Base-by-base conservation (phyloP, 192 early-diverging fungal genomes). In the Backusella liffmaniae region DNA sequence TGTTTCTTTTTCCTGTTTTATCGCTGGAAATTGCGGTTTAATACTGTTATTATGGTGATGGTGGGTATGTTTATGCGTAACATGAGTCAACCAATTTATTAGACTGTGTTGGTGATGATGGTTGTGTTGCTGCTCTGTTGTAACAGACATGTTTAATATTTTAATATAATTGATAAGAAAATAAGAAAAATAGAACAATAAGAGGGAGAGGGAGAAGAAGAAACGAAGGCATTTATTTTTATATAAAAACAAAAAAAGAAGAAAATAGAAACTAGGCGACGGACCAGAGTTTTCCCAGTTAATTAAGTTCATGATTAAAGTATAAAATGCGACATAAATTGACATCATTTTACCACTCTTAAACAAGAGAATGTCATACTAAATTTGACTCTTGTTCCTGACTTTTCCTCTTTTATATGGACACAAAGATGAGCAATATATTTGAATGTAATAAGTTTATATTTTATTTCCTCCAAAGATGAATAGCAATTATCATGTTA, bases 101-200 rank as follows among this genome's bases (percentile, higher is more conserved):
- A 69, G 12, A 69, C 26, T 66, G 34, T 9, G 35, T 4, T 39
- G n/a, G 5, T 66, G 56, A 21, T 59, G 53, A 62, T 62, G 56
- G 9, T 26, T 10, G 26, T 29, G 56, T 12, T 62, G 56, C 12
- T 62, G 56, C 2, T 62, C 56, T 29, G 26, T 62, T 29, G 56
- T 62, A 29, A 62, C 23, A 16, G 70, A 42, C 70, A 49, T 72
- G 70, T 51, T 41, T 46, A 13, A 30, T 49, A n/a, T 49, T 49
- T 49, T 49, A n/a, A 49, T 18, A n/a, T 49, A n/a, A n/a, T n/a
- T 49, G 46, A 49, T 49, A 49, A 49, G 18, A n/a, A 49, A 6
- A 4, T 49, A 49, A 49, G 5, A 6, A n/a, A 49, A 49, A 49
- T 44, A 44, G 42, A 44, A 44, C 42, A 44, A 44, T 44, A 18